These are phyloP conservation scores for Trichoderma erinaceum DNA, from an alignment of 495 filamentous ascomycete genomes.

Conservation along the genomic window DNA sequence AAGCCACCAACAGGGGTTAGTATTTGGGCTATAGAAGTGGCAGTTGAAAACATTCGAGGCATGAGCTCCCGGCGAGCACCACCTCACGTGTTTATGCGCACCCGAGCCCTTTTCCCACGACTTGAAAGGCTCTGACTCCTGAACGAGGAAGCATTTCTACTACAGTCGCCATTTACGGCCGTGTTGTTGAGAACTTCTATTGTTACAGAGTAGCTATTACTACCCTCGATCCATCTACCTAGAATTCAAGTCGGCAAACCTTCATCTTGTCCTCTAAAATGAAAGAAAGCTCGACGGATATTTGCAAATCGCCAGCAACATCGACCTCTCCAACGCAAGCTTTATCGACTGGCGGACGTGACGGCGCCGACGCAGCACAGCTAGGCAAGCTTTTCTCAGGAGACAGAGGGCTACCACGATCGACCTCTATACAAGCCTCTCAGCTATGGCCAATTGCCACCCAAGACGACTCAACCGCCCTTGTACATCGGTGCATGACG, in stretches of 20 bases:
- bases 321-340: not conserved
- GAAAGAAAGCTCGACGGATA: not conserved
- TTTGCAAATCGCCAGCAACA: not conserved
- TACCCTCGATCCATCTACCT: not conserved
- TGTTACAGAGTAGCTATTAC: not conserved
- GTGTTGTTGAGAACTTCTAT: not conserved
- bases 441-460: not conserved
- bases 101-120: not conserved
- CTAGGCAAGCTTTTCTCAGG: not conserved
- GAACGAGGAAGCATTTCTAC: not conserved
- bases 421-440: not conserved
- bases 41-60: not conserved
- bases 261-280: not conserved
- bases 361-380: not conserved
- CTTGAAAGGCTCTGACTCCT: not conserved
- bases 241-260: not conserved
- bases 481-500: not conserved
- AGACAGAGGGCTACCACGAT: not conserved
- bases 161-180: not conserved
- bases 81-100: not conserved
- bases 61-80: not conserved
- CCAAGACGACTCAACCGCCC: not conserved
- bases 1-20: not conserved
- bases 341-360: not conserved
- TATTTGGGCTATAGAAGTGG: not conserved